Evolutionary conservation across 1,284 basidiomycete species (phyloP).

Genomic region (Ceratobasidium sp.): DNA sequence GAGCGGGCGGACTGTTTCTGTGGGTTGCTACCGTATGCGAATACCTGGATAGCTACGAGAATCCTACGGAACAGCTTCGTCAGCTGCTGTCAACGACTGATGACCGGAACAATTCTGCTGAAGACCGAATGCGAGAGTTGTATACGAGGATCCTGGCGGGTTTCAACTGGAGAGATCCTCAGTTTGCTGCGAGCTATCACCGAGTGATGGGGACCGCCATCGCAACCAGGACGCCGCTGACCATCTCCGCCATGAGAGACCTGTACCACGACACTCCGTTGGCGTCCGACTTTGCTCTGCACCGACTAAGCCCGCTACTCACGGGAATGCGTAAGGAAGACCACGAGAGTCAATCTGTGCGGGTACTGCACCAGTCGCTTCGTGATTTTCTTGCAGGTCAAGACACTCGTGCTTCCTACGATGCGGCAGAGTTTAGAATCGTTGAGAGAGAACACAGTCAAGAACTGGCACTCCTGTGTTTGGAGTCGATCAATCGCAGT

Average conservation of each 20-base stretch:
- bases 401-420: background rate
- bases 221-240: slow-evolving; percentile 37
- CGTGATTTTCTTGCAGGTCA: slow-evolving; percentile 14
- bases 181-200: slow-evolving; percentile 51
- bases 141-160: slow-evolving; percentile 51
- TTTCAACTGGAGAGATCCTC: slow-evolving; percentile 51
- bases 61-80: too few relatives aligned
- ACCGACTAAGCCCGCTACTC: slow-evolving; percentile 11
- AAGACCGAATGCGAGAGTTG: slow-evolving; percentile 51
- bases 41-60: too few relatives aligned
- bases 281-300: background rate
- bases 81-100: background rate
- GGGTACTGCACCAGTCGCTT: slow-evolving; percentile 22
- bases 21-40: slow-evolving; percentile 52
- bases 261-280: background rate
- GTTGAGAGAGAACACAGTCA: background rate
- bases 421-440: background rate
- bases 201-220: slow-evolving; percentile 52
- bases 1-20: slow-evolving; percentile 52
- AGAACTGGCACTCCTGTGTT: background rate
- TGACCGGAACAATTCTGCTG: background rate
- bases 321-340: background rate
- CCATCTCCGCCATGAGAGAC: background rate
- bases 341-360: background rate
- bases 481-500: background rate